Evolutionary conservation across 2,329 filamentous ascomycete genomes (phyloP).

Genomic region (Tolypocladium tundrense): DNA sequence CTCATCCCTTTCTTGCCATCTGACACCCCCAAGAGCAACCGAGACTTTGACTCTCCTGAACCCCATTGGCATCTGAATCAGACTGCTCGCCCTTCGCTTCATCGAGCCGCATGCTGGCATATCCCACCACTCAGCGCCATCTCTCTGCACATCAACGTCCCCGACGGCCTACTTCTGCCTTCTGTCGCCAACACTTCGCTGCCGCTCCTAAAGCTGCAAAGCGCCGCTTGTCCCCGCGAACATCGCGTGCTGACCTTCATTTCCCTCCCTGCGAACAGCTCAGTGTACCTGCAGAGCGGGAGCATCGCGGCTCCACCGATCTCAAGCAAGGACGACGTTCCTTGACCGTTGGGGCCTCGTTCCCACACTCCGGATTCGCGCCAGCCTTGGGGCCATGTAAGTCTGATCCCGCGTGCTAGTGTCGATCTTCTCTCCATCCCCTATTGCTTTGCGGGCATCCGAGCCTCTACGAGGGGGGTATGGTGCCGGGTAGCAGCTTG

Average conservation of each 20-base stretch:
- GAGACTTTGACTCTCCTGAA: conserved; percentile 19
- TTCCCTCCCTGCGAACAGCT: conserved; percentile 11
- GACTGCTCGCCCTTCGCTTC: conserved; percentile 8
- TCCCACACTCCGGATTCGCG: not conserved
- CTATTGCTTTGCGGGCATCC: not conserved
- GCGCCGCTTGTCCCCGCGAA: not conserved
- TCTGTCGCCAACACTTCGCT: not conserved
- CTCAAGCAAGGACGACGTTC: conserved; percentile 5
- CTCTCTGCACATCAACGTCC: conserved; percentile 6
- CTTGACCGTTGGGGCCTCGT: conserved; percentile 9
- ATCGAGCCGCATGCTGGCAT: not conserved
- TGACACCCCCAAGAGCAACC: conserved; percentile 13
- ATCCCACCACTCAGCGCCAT: conserved; percentile 8
- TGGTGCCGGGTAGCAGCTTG: not conserved
- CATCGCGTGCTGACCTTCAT: conserved; percentile 10
- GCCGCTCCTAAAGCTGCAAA: not conserved
- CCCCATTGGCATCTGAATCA: conserved; percentile 14
- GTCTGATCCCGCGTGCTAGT: conserved; percentile 5
- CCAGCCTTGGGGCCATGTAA: not conserved
- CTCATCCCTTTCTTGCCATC: conserved; percentile 13
- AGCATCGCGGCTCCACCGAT: conserved; percentile 2
- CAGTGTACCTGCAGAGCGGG: conserved; percentile 10
- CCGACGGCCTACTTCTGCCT: conserved; percentile 3
- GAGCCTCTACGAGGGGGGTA: not conserved
- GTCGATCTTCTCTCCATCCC: conserved; percentile 1